These are phyloP conservation scores for Ceratocystis albifundus DNA, from an alignment of 2,329 filamentous ascomycete species.

Conservation along the genomic window DNA sequence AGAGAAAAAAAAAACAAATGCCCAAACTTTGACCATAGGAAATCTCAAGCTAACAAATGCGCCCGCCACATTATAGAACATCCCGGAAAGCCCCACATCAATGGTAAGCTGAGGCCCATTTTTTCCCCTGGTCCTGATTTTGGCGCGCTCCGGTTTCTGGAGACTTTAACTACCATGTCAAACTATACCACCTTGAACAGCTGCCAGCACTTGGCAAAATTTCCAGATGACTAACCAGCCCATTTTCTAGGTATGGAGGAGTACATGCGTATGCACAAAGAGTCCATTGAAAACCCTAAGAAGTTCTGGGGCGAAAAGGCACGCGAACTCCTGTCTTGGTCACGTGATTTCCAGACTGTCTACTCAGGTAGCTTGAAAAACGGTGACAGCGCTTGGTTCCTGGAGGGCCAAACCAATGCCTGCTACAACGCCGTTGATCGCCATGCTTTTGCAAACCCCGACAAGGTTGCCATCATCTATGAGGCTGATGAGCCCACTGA, in stretches of 20 bases:
- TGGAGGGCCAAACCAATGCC: conserved; percentile 86
- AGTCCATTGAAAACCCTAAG: conserved; percentile 82
- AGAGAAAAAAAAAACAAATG: neutral
- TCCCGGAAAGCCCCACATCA: conserved; percentile 56
- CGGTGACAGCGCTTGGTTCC: conserved; percentile 88
- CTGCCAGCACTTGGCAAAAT: neutral
- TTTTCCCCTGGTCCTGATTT: conserved; percentile 24
- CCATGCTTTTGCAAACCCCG: conserved; percentile 86
- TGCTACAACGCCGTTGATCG: conserved; percentile 97
- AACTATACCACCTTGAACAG: neutral
- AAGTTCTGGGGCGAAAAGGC: conserved; percentile 83
- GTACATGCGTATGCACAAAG: conserved; percentile 56
- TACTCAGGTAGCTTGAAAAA: conserved; percentile 61
- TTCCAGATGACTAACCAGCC: neutral
- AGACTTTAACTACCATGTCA: neutral
- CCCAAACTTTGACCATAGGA: conserved; percentile 13
- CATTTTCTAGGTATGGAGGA: conserved; percentile 45
- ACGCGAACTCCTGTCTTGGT: conserved; percentile 81
- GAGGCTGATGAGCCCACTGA: conserved; percentile 85
- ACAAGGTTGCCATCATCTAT: conserved; percentile 95
- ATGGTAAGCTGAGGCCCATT: conserved; percentile 38
- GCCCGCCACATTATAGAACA: conserved; percentile 42
- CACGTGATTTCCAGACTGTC: conserved; percentile 83
- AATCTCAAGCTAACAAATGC: conserved; percentile 29
- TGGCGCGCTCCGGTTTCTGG: conserved; percentile 4